Evolutionary conservation across 2,329 filamentous ascomycete species (phyloP), one percentile per base, ranked within the genome.

Genomic region (Hymenoscyphus occultus): DNA sequence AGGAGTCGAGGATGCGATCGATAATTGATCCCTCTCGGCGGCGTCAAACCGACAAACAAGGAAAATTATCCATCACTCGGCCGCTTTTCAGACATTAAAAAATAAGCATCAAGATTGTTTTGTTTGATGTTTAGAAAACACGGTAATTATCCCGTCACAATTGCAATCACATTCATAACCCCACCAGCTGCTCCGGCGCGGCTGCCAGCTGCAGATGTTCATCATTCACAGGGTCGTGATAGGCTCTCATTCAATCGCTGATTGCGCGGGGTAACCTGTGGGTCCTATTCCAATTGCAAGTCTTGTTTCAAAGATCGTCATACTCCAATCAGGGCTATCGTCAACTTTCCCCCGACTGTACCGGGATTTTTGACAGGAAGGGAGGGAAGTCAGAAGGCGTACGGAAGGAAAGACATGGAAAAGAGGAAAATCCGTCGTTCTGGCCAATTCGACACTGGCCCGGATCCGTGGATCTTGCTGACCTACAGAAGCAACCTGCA

Each of bases 101-200:
- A 19, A 54, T 31, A 54, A 54, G 22, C 48, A 28, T 13, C 48
- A 54, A 28, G 48, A 54, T 54, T 54, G 10, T 54, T 28, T 28
- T 28, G 48, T 54, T 54, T 54, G 48, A 54, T 5, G 19, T 54
- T 54, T 28, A 13, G 13, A 9, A 54, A 54, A 54, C 19, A 54
- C 48, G 48, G 48, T 54, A 28, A 54, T 54, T 54, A 54, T 54
- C 48, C 48, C 22, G 13, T 22, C 48, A 54, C 22, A 54, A 54
- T 28, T 45, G 3, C 22, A n/a, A 51, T n/a, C 42, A n/a, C 14
- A 45, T 6, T n/a, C 5, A 19, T 9, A 22, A 54, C 48, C 19
- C 48, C 10, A 22, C 48, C 9, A 22, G 10, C 19, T 28, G 12
- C 48, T 54, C n/a, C 19, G 22, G 48, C 45, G 45, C 45, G 45